Evolutionary conservation across 2,329 filamentous ascomycete genomes (phyloP), one percentile per base, ranked within the genome.

Genomic region (Fusarium odoratissimum): DNA sequence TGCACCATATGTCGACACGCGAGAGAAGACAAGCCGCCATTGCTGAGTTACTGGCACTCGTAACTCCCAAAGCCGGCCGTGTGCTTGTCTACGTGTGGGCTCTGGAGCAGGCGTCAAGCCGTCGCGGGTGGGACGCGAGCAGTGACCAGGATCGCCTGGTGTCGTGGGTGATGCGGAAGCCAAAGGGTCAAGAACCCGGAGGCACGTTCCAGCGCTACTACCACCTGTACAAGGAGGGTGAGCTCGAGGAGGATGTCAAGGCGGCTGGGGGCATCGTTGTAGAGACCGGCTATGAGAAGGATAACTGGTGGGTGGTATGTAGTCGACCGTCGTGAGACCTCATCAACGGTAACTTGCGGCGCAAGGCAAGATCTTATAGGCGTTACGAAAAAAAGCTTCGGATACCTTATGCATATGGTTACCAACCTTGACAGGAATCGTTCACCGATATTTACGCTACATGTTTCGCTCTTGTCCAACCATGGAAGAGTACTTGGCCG

Each of bases 231-330:
- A 88, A 90, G 60, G 89, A 93, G 79, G 93, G 93, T 21, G 96
- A 99, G 84, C 85, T 99, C 65, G 95, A 98, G 80, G 87, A 90
- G 46, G 93, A 98, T 80, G 89, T 97, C 64, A 80, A 82, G 56
- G 86, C 88, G 21, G 95, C 92, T 25, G 95, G 95, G 23, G 96
- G 95, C 12, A 83, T 83, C 54, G 90, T 98, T 19, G 77, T 96
- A 30, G 91, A 93, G 73, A 90, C 90, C 67, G 96, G 96, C 38
- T 99, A 98, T 82, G 96, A 99, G 80, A 95, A 91, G 84, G 96
- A 98, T 80, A 99, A 99, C 83, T 98, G 96, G 96, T 99, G 95
- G 95, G 94, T 91, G 60, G 91, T 97, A 79, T 84, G 82, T 73
- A 80, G 77, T 58, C 77, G 77, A 56, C 72, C 72, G 64, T 63